Conservation (phyloP, 345 rosid species). For the Mangifera indica region DNA sequence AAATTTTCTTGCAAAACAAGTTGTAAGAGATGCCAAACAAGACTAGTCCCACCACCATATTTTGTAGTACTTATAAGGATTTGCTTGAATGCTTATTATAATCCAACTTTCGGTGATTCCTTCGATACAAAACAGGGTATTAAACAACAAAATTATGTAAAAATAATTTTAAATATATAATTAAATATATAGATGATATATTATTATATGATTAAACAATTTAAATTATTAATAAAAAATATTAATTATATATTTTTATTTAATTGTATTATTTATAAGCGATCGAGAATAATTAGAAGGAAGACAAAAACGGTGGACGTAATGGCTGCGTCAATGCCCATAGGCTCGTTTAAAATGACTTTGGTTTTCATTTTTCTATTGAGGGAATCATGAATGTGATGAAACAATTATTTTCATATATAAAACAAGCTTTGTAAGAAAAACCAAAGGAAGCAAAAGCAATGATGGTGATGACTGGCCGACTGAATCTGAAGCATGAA, state of each 20-base stretch:
- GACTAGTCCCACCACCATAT: slow-evolving; percentile 3
- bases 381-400: neutral
- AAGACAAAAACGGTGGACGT: no score
- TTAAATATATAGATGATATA: no score
- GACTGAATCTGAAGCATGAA: neutral
- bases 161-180: no score
- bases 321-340: slow-evolving; percentile 10
- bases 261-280: neutral
- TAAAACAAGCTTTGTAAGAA: neutral
- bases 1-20: neutral
- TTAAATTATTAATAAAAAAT: no score
- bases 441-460: neutral
- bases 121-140: neutral
- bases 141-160: no score
- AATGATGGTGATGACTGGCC: neutral
- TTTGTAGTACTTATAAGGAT: neutral
- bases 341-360: neutral
- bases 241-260: no score
- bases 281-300: neutral
- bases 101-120: slow-evolving; percentile 12
- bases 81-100: neutral
- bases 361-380: fast-evolving
- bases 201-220: no score
- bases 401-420: no score
- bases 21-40: neutral